A percentile compares a stretch with the other conserved stretches of the same genome.
Evolutionary conservation across 768 basidiomycete genomes (phyloP).

Genomic region (Royoungia palumana): DNA sequence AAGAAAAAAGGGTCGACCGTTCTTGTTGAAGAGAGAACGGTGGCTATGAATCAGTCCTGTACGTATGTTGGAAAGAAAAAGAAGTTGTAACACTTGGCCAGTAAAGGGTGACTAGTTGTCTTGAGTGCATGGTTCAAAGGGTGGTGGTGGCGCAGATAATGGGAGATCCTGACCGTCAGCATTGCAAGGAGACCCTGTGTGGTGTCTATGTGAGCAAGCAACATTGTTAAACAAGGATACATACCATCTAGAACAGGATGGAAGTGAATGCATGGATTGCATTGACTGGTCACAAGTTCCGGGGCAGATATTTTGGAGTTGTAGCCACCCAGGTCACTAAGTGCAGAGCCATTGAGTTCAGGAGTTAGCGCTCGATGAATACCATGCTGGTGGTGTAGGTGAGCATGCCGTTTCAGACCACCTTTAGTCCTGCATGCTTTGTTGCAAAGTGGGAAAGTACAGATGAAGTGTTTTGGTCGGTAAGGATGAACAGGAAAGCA

Average conservation of each 20-base stretch:
- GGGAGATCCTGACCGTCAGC: background rate
- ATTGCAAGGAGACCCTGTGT: background rate
- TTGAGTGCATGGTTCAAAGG: background rate
- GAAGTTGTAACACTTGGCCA: too few species aligned
- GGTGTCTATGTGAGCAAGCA: background rate
- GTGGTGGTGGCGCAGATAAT: background rate
- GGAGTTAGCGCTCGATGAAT: too few species aligned
- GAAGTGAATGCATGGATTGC: background rate
- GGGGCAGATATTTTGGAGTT: background rate
- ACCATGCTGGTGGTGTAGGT: background rate
- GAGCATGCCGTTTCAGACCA: background rate
- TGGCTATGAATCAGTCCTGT: too few species aligned
- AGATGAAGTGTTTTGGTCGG: background rate
- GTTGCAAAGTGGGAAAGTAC: too few species aligned
- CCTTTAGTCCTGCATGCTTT: too few species aligned
- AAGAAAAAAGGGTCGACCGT: too few species aligned
- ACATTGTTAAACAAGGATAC: background rate
- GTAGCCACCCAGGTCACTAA: background rate
- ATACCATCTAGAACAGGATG: background rate
- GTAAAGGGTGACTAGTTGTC: background rate
- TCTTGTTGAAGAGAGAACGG: too few species aligned
- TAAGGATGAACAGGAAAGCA: background rate
- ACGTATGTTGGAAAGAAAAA: too few species aligned
- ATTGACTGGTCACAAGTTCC: background rate
- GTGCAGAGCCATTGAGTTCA: too few species aligned